These are phyloP conservation scores for Eucalyptus erythrocorys DNA, from an alignment of 345 rosid species.

Conservation along the genomic window DNA sequence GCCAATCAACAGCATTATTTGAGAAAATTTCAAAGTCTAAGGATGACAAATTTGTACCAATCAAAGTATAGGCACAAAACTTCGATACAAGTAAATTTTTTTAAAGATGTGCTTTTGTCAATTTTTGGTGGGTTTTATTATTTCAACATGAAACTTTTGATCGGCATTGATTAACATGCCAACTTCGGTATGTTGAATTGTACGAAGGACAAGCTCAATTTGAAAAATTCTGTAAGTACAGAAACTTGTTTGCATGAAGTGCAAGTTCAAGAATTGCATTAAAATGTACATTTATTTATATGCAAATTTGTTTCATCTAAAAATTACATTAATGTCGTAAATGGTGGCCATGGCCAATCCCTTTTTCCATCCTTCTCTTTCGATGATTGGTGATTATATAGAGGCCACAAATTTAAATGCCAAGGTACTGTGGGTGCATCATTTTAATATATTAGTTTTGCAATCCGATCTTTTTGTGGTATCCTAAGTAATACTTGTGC, in stretches of 20 bases:
- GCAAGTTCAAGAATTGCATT: background rate
- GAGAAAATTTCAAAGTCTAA: background rate
- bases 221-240: background rate
- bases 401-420: background rate
- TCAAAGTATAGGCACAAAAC: background rate
- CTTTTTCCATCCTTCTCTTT: background rate
- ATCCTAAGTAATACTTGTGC: background rate
- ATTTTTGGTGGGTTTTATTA: background rate
- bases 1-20: fast-evolving
- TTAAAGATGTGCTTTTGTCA: background rate
- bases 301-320: background rate
- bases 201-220: background rate
- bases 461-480: background rate
- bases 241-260: background rate
- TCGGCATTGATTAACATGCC: fast-evolving
- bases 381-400: background rate
- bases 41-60: background rate
- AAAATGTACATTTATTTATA: background rate
- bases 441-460: background rate
- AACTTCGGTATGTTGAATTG: fast-evolving
- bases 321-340: background rate
- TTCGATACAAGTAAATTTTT: background rate
- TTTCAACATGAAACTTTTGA: background rate
- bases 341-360: background rate
- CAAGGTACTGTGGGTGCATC: background rate